phyloP scores from a whole-genome alignment of 148 eudicot species.

The Diospyros lotus region DNA sequence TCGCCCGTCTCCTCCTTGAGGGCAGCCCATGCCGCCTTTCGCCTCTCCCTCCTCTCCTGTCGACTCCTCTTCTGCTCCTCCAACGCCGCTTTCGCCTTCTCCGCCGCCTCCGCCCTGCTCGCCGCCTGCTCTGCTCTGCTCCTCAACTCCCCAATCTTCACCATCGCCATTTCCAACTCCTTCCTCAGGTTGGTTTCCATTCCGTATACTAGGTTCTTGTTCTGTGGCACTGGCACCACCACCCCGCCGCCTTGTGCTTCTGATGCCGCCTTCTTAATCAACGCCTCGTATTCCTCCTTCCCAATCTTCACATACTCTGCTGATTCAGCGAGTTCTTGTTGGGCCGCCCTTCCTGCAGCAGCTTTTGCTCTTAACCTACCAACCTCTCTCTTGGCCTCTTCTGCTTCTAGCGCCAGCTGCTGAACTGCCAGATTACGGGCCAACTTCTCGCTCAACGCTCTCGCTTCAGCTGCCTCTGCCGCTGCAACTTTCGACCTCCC shows the following conservation, averaged over 20 bases:
- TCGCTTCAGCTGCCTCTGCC: conserved; percentile 25
- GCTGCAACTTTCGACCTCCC: conserved; percentile 27
- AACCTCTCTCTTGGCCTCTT: conserved; percentile 21
- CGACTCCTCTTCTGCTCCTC: conserved; percentile 27
- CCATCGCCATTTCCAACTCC: conserved; percentile 16
- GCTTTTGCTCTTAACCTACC: conserved; percentile 13
- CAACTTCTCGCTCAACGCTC: conserved; percentile 21
- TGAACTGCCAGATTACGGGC: conserved; percentile 18
- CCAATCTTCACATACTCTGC: conserved; percentile 8
- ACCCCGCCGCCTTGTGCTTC: not conserved
- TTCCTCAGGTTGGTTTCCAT: conserved; percentile 7
- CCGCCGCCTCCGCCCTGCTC: conserved; percentile 36
- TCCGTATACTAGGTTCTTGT: not conserved
- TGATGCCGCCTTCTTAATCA: not conserved
- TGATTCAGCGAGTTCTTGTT: not conserved
- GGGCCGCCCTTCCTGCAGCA: not conserved
- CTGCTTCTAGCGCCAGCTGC: conserved; percentile 18
- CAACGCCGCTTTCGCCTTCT: conserved; percentile 22
- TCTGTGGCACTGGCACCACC: not conserved
- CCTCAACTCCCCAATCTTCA: conserved; percentile 29
- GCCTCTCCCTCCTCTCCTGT: conserved; percentile 19
- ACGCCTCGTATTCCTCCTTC: not conserved
- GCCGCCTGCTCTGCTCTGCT: conserved; percentile 31
- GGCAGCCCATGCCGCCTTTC: conserved; percentile 31
- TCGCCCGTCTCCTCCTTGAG: conserved; percentile 19